Percentiles rank a stretch among this genome's conserved stretches.
Evolutionary conservation across 2,329 filamentous ascomycete genomes (phyloP).

Genomic region (Exophiala spinifera): DNA sequence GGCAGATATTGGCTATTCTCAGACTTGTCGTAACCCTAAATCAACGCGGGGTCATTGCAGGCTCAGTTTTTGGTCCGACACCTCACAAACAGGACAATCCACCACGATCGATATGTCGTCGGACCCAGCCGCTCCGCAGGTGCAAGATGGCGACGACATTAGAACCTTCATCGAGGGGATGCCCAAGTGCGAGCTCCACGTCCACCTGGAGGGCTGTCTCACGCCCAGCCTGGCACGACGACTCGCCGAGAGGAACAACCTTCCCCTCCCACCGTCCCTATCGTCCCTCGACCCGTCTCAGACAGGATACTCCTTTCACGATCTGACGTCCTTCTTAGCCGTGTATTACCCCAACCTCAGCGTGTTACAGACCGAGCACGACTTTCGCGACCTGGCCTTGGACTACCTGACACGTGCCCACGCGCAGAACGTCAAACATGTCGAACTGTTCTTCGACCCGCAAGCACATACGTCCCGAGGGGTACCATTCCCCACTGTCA

Average conservation of each 20-base stretch:
- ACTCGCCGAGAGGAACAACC: slow-evolving; percentile 25
- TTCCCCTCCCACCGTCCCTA: slow-evolving; percentile 18
- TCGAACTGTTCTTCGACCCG: slow-evolving; percentile 78
- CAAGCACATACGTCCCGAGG: slow-evolving; percentile 68
- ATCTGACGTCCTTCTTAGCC: slow-evolving; percentile 56
- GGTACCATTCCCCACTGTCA: slow-evolving; percentile 60
- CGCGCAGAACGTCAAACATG: slow-evolving; percentile 64
- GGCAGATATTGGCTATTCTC: no score
- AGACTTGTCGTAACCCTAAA: no score
- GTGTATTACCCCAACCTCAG: slow-evolving; percentile 77
- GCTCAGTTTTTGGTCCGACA: no score
- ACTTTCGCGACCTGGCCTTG: slow-evolving; percentile 71
- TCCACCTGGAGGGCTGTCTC: slow-evolving; percentile 26
- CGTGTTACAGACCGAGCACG: slow-evolving; percentile 61
- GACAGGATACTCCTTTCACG: slow-evolving; percentile 23
- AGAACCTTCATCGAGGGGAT: slow-evolving; percentile 23
- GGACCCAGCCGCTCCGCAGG: neutral
- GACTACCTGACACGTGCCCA: slow-evolving; percentile 66
- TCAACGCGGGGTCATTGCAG: no score
- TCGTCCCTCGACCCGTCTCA: slow-evolving; percentile 15
- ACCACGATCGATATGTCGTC: neutral
- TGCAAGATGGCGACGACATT: slow-evolving; percentile 8
- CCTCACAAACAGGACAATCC: no score
- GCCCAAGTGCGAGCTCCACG: slow-evolving; percentile 28
- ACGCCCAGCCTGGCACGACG: slow-evolving; percentile 20